These are phyloP conservation scores for Rickenella mellea DNA, from an alignment of 768 basidiomycete genomes.

Conservation along the genomic window DNA sequence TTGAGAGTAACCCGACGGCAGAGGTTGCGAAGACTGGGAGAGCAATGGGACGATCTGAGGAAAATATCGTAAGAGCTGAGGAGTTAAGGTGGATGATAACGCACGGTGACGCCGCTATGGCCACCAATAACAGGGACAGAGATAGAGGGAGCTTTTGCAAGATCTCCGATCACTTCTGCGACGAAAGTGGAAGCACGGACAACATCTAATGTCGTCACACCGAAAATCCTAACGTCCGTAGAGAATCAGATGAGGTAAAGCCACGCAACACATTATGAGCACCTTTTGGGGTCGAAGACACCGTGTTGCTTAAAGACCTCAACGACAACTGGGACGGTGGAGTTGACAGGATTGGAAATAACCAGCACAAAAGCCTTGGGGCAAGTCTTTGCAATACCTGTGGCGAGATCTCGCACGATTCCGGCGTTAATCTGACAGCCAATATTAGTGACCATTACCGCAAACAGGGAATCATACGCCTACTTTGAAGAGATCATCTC, in stretches of 20 bases:
- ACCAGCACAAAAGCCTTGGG: constrained; percentile 93
- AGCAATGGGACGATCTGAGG: constrained; percentile 83
- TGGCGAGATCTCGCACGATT: constrained; percentile 89
- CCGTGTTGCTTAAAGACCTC: constrained; percentile 92
- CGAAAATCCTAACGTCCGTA: constrained; percentile 63
- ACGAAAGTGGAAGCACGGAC: constrained; percentile 97
- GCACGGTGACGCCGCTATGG: constrained; percentile 84
- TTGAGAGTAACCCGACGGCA: constrained; percentile 47
- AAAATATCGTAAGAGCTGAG: constrained; percentile 4
- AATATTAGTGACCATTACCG: not conserved
- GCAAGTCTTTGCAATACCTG: constrained; percentile 70
- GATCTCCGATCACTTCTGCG: constrained; percentile 63
- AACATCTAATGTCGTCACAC: constrained; percentile 96
- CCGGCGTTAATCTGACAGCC: constrained; percentile 84
- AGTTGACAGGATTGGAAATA: constrained; percentile 99
- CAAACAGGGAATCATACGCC: constrained; percentile 9
- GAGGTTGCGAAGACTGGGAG: constrained; percentile 77
- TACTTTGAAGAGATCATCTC: constrained; percentile 95
- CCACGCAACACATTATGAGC: constrained; percentile 10
- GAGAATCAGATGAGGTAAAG: constrained; percentile 2
- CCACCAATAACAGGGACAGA: constrained; percentile 90
- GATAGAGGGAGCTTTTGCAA: constrained; percentile 49
- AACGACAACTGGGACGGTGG: constrained; percentile 93
- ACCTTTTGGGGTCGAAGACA: constrained; percentile 90
- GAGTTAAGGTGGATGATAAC: constrained; percentile 10